Evolutionary conservation across 2,329 filamentous ascomycete species (phyloP), one percentile per base, ranked within the genome.

Genomic region (Lecanoromycetidae sp.): DNA sequence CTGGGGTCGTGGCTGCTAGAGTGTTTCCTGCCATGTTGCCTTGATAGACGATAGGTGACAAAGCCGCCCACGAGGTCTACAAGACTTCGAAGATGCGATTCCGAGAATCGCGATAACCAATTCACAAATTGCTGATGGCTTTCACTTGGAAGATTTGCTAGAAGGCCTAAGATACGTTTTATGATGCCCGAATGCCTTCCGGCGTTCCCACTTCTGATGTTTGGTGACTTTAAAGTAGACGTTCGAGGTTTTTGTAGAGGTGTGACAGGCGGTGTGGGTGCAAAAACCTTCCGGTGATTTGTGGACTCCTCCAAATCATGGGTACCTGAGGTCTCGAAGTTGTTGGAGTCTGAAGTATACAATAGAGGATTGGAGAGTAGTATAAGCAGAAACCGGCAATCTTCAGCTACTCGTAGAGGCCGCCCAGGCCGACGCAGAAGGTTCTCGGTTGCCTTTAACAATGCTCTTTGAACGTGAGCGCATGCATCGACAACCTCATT

Each of bases 111-210:
- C 10, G 83, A 78, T 56, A 93, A 80, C 87, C 87, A 94, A 5
- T 75, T 74, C 8, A 87, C 77, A 22, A 94, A 65, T 56, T 83
- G 77, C 45, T 82, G 80, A 57, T 94, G 87, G 55, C 84, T 88
- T 49, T 82, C 75, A 49, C 77, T 76, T 0, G 85, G 74, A 10
- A 84, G 70, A 60, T 93, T 86, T 1, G 86, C 82, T 20, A 94
- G 60, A 8, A 94, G 67, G 1, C 88, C 88, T 22, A 94, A 63
- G 32, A 93, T 80, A 30, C 88, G 77, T 62, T 94, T 94, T 57
- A 93, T 77, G 44, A 94, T 82, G 4, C 82, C 83, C 2, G 84
- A 87, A 63, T 94, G 84, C 50, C 84, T 77, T 1, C 80, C 81
- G 22, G 76, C 71, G 15, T 65, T 65, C 15, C 63, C 60, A 35